phyloP scores from a whole-genome alignment of 148 eudicot genomes.

The Mesembryanthemum crystallinum region DNA sequence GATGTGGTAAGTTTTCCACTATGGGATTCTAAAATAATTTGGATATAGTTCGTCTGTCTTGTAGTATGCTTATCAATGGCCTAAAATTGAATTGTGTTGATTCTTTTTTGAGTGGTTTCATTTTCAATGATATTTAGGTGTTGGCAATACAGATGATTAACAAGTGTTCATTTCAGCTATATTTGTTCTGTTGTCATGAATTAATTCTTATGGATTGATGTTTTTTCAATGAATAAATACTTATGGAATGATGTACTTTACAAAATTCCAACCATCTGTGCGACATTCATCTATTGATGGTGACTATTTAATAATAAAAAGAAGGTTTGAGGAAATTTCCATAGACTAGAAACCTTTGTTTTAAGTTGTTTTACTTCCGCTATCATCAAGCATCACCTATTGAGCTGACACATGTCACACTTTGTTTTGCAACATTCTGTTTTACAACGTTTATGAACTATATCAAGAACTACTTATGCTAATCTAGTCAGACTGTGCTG shows the following conservation, averaged over 20 bases:
- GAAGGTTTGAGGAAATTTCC: neutral
- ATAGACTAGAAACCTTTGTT: neutral
- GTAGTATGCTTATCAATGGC: neutral
- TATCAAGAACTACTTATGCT: neutral
- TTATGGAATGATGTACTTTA: no score
- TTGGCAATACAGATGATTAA: no score
- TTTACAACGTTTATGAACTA: neutral
- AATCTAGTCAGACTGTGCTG: neutral
- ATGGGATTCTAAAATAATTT: neutral
- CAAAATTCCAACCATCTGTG: neutral
- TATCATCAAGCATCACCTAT: neutral
- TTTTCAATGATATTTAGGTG: no score
- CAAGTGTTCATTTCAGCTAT: neutral
- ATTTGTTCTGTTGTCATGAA: neutral
- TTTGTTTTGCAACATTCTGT: neutral
- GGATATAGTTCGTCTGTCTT: neutral
- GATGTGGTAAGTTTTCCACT: slow-evolving; percentile 66
- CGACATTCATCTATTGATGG: neutral
- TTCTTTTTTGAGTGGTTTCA: no score
- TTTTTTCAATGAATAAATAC: neutral
- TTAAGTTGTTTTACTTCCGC: neutral
- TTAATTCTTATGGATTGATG: neutral
- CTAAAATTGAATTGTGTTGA: neutral
- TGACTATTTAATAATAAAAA: no score
- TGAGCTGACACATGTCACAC: neutral